These are phyloP conservation scores for Epichloe aotearoae DNA, from an alignment of 2,329 filamentous ascomycete genomes.

Conservation along the genomic window DNA sequence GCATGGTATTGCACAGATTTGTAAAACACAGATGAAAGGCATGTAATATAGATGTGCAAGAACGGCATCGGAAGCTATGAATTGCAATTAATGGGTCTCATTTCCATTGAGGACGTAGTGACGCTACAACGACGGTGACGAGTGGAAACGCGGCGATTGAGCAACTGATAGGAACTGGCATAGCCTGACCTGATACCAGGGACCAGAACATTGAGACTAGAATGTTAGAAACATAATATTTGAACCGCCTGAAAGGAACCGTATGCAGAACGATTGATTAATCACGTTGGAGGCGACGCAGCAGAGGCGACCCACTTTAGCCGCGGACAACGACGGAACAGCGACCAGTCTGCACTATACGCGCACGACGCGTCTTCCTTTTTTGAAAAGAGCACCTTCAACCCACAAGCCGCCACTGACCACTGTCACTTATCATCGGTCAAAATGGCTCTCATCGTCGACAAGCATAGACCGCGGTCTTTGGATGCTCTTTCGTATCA, in stretches of 20 bases:
- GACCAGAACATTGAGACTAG: too few relatives aligned
- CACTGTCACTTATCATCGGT: conserved; percentile 6
- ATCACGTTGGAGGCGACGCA: not conserved
- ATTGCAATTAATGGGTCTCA: too few relatives aligned
- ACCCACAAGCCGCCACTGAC: conserved; percentile 5
- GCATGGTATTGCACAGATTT: not conserved
- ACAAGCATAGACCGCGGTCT: conserved; percentile 60
- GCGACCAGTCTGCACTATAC: conserved; percentile 20
- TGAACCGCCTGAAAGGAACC: too few relatives aligned
- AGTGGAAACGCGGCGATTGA: too few relatives aligned
- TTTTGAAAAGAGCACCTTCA: conserved; percentile 12
- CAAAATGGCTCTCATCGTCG: conserved; percentile 55
- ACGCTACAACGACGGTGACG: too few relatives aligned
- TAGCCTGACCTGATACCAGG: too few relatives aligned
- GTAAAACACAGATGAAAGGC: not conserved
- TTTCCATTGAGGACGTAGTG: not conserved
- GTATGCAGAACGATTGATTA: too few relatives aligned
- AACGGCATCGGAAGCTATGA: not conserved
- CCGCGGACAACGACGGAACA: not conserved
- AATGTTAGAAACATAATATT: too few relatives aligned
- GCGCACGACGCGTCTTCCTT: conserved; percentile 22
- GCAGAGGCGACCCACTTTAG: not conserved
- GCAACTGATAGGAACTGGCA: too few relatives aligned
- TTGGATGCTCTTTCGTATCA: conserved; percentile 79
- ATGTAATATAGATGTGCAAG: not conserved